Evolutionary conservation across 129 eudicot genomes (phyloP).

Genomic region (Flaveria brownii): DNA sequence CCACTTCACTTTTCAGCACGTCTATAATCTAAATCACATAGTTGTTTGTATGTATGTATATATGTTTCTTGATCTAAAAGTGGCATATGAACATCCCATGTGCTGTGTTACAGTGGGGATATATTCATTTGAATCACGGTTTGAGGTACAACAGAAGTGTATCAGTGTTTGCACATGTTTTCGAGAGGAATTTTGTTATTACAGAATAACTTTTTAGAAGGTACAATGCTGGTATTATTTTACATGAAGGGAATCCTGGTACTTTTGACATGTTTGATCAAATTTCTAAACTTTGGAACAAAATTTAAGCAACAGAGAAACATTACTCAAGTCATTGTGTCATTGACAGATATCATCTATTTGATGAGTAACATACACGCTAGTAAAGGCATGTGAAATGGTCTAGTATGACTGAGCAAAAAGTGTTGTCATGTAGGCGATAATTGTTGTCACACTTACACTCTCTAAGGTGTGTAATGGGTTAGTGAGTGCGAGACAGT

Average conservation of each 20-base stretch:
- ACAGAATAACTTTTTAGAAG: not conserved
- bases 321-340: not conserved
- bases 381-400: not conserved
- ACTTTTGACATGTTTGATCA: not conserved
- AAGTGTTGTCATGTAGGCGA: too few relatives aligned
- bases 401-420: too few relatives aligned
- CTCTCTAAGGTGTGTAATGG: too few relatives aligned
- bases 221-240: not conserved
- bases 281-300: not conserved
- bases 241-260: not conserved
- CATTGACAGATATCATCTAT: not conserved
- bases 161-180: slow-evolving; percentile 8
- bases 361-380: not conserved
- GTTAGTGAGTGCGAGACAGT: too few relatives aligned
- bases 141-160: not conserved
- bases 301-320: not conserved
- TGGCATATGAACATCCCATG: slow-evolving; percentile 17
- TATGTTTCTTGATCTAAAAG: slow-evolving; percentile 1
- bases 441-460: too few relatives aligned
- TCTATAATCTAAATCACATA: not conserved
- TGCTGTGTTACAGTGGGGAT: not conserved
- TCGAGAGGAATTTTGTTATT: slow-evolving; percentile 2
- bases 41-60: not conserved
- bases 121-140: not conserved
- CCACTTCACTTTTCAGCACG: slow-evolving; percentile 22